Percentiles rank a stretch among this genome's conserved stretches.
Evolutionary conservation across 768 basidiomycete genomes (phyloP).

Genomic region (Scleroderma bovista): DNA sequence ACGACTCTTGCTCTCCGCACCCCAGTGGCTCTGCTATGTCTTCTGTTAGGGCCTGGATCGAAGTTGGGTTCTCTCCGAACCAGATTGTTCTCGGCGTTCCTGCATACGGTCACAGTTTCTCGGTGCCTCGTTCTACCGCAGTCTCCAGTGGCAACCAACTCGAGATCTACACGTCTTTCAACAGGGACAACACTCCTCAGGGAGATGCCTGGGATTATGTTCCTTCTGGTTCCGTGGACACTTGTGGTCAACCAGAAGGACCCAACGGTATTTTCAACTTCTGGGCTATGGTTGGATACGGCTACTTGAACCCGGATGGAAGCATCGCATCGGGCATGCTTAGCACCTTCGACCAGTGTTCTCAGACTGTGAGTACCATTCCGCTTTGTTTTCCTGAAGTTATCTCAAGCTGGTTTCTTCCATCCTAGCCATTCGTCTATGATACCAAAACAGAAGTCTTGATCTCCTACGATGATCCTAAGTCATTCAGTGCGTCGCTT

Average conservation of each 20-base stretch:
- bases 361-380: constrained; percentile 55
- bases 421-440: constrained; percentile 67
- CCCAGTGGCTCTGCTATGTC: constrained; percentile 73
- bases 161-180: constrained; percentile 48
- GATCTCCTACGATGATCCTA: constrained; percentile 61
- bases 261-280: constrained; percentile 51
- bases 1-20: constrained; percentile 67
- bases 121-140: constrained; percentile 19
- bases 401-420: constrained; percentile 1
- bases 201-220: constrained; percentile 56
- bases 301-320: constrained; percentile 45
- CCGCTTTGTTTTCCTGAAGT: neutral
- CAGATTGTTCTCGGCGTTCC: constrained; percentile 83
- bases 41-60: constrained; percentile 68
- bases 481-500: constrained; percentile 44
- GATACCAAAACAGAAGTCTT: constrained; percentile 46
- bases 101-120: constrained; percentile 77
- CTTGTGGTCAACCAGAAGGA: constrained; percentile 51
- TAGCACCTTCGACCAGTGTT: constrained; percentile 59
- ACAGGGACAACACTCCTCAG: constrained; percentile 34
- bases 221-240: constrained; percentile 39
- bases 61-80: constrained; percentile 65
- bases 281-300: constrained; percentile 53
- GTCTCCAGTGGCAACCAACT: constrained; percentile 25
- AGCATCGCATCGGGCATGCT: constrained; percentile 47